These are phyloP conservation scores for Alternaria postmessia DNA, from an alignment of 2,329 filamentous ascomycete species.

Conservation along the genomic window DNA sequence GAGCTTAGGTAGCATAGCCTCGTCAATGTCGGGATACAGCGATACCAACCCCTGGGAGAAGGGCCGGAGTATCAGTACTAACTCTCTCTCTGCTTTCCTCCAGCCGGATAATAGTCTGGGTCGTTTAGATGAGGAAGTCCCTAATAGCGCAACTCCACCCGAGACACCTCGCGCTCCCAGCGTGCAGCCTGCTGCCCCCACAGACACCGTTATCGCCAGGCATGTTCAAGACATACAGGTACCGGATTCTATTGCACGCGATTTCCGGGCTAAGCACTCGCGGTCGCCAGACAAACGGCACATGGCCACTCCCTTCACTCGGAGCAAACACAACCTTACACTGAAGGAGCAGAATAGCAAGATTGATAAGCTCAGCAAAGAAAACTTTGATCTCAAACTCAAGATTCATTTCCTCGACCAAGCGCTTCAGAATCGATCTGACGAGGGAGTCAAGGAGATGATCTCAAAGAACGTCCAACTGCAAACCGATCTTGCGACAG, in stretches of 20 bases:
- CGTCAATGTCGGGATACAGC: conserved; percentile 68
- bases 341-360: conserved; percentile 97
- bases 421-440: conserved; percentile 88
- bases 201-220: conserved; percentile 86
- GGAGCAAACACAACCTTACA: conserved; percentile 67
- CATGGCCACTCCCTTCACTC: conserved; percentile 48
- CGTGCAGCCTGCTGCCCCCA: conserved; percentile 66
- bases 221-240: conserved; percentile 91
- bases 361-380: conserved; percentile 94
- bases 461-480: conserved; percentile 97
- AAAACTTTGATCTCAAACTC: conserved; percentile 97
- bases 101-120: conserved; percentile 60
- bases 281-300: conserved; percentile 67
- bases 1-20: conserved; percentile 89
- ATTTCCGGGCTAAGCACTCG: conserved; percentile 80
- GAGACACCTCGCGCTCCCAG: conserved; percentile 73
- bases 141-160: conserved; percentile 60
- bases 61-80: conserved; percentile 52
- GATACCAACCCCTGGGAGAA: conserved; percentile 54
- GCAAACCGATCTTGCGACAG: conserved; percentile 85
- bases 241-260: conserved; percentile 84
- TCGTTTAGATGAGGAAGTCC: conserved; percentile 67
- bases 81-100: conserved; percentile 42
- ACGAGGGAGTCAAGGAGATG: conserved; percentile 97
- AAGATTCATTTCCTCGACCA: conserved; percentile 98